Evolutionary conservation across 2,329 filamentous ascomycete genomes (phyloP), one percentile per base, ranked within the genome.

Genomic region (Microcyclospora tardicrescens): DNA sequence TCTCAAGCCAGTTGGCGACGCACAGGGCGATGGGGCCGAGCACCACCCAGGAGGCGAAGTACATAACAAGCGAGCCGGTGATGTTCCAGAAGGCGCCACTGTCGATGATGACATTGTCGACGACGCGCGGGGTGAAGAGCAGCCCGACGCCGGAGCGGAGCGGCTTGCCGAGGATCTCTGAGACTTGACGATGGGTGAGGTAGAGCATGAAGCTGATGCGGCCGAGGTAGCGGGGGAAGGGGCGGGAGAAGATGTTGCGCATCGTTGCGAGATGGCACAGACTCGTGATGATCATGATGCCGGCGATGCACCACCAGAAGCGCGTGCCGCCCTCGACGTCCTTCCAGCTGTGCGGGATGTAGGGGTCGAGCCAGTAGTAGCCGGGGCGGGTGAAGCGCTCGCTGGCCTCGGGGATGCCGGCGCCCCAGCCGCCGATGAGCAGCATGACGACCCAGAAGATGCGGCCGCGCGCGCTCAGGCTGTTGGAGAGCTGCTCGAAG

Each of bases 401-500:
- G 19, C 19, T 24, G 19, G 19, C 19, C 19, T 24, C 19, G 19
- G 19, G 19, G 19, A 24, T 24, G 19, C 19, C 19, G 19, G 19
- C 19, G 19, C 19, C 19, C 19, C 19, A 24, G 19, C 19, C 19
- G 19, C 19, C 19, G 19, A 24, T 24, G 19, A 24, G 19, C 19
- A 24, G 19, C 19, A 24, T 24, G 19, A 24, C 19, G 19, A 24
- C 19, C 19, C 19, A 24, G 19, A 24, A 24, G 19, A 24, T 24
- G 19, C 19, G 19, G 5, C 19, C 19, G 19, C 19, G 85, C 19
- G 19, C 19, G 19, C 19, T 24, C 19, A 24, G 8, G 19, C 19
- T 24, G 19, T 12, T 35, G 13, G 31, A 35, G n/a, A 49, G 28
- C 5, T 37, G 16, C 10, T 38, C 39, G 33, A 49, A 49, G 10